Conservation (phyloP, 2,329 filamentous ascomycete genomes). For the Sclerotinia minor region DNA sequence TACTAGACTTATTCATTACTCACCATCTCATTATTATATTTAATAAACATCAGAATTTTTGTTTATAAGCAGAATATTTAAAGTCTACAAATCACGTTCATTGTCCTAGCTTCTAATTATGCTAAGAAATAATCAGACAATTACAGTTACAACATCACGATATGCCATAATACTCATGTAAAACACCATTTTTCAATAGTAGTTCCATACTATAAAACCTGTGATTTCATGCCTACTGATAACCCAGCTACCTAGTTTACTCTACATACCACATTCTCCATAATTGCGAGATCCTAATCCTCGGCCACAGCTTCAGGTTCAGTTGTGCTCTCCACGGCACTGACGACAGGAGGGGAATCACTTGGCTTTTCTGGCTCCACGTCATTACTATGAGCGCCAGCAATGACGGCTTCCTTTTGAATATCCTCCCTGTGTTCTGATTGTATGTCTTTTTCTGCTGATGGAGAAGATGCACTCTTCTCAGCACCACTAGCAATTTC, state of each 20-base stretch:
- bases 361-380: conserved; percentile 28
- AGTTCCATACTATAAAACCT: neutral
- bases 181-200: neutral
- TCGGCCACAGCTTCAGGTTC: conserved; percentile 27
- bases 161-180: neutral
- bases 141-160: neutral
- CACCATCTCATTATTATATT: too few species aligned
- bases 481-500: conserved; percentile 30
- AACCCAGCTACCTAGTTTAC: neutral
- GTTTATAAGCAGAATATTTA: neutral
- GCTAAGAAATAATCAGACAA: neutral
- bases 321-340: conserved; percentile 8
- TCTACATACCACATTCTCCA: neutral
- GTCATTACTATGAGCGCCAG: conserved; percentile 24
- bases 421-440: conserved; percentile 29
- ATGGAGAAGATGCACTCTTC: conserved; percentile 24
- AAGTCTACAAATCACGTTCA: neutral
- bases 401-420: conserved; percentile 26
- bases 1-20: too few species aligned
- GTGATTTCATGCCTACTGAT: neutral
- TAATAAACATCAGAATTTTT: neutral
- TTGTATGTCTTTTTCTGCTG: conserved; percentile 28
- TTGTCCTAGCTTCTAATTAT: neutral
- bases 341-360: conserved; percentile 28
- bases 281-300: conserved; percentile 25